Evolutionary conservation across 345 rosid species (phyloP), one percentile per base, ranked within the genome.

Genomic region (Abelmoschus esculentus): DNA sequence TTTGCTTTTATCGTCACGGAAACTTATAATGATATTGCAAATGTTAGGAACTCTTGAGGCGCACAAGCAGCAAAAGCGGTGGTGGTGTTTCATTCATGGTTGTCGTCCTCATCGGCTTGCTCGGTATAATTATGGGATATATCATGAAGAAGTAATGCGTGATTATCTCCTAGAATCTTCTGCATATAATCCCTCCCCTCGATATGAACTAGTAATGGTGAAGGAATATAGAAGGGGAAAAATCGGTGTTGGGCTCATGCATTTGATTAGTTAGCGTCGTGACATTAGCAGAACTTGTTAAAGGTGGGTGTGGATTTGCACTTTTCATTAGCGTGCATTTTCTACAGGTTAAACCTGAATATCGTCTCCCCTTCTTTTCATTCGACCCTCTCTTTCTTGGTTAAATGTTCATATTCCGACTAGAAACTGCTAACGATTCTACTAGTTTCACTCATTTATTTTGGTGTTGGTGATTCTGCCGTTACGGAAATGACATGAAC

Each of bases 41-140:
- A 46, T 58, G 14, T 64, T 70, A 89, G 95, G 95, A 86, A 59
- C 77, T 78, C 66, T 74, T 89, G 71, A 84, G 71, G 75, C 86
- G 79, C 1, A 74, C 75, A 69, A 75, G 88, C 65, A 81, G 52
- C 84, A 86, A 77, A 78, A 78, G 67, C 73, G 74, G 69, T 0
- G 81, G 76, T 10, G 86, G 88, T 29, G 75, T 83, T 36, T 86
- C 91, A 0, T 77, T 79, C 59, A 73, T 82, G 80, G 75, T 86
- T 67, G 86, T 89, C 71, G 58, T 85, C 71, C 26, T 86, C 26
- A 76, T 86, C 31, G 88, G 88, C 55, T 62, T 89, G 78, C 83
- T 89, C 0, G 88, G 95, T 75, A 61, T 89, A 69, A 31, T 89
- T 49, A 60, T 89, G 80, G 95, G 95, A 29, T 89, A 85, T 58